Base-by-base conservation (phyloP, 768 basidiomycete species). In the Sistotremastrum niveocremeum region DNA sequence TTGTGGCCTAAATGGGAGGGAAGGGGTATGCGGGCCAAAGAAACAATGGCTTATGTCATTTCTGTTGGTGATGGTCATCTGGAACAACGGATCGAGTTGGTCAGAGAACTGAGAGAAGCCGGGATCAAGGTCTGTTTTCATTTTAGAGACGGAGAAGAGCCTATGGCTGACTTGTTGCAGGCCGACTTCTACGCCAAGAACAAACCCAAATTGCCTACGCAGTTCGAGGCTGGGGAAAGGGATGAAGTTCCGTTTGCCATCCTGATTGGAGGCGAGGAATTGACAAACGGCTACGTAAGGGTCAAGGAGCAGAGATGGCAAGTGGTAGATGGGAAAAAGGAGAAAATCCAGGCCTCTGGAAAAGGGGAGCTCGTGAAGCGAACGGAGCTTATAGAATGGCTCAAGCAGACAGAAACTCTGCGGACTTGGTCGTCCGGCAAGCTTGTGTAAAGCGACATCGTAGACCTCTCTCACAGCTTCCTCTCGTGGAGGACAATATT, bases 181-280 rank as follows among this genome's bases (percentile, higher is more conserved):
- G 74, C 85, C 47, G 95, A 98, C 61, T 98, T 89, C 67, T 66
- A 90, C 55, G 85, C 87, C 49, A 97, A 95, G 62, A 77, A 68
- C 46, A 97, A 95, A 60, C 93, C 95, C 0, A 97, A 97, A 60
- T 62, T 89, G 34, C 71, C 72, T 0, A 70, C 77, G 3, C 94
- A 99, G 57, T 97, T 94, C 58, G 84, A 84, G 20, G 81, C 82
- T 1, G 86, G 84, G 30, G 95, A 95, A 65, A 80, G 69, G 58
- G 93, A 97, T 56, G 82, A 88, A 52, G 87, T 88, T 37, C 94
- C 93, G 0, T 95, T 89, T 62, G 91, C 84, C 2, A 73, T 97
- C 47, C 86, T 98, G 52, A 66, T 98, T n/a, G 93, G 90, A 6
- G 74, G 73, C 1, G 81, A 84, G 47, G 94, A 99, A 66, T 65